A percentile compares a stretch with the other conserved stretches of the same genome.
phyloP scores from a whole-genome alignment of 106 monocot species.

The Acanthochlamys bracteata region DNA sequence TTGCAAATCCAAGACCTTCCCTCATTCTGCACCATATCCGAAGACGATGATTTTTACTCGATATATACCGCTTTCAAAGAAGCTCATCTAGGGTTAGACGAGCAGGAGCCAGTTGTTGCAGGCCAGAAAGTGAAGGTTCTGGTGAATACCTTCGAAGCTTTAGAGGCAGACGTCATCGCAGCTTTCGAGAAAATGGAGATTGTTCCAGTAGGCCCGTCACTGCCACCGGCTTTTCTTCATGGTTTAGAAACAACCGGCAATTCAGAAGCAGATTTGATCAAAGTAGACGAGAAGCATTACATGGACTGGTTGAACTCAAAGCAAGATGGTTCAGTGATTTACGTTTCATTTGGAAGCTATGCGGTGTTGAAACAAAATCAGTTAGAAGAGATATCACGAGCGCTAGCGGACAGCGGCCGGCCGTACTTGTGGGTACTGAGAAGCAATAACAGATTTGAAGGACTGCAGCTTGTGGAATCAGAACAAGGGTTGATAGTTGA shows the following conservation, averaged over 20 bases:
- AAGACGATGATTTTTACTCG: background rate
- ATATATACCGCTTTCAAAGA: background rate
- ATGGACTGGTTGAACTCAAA: conserved; percentile 46
- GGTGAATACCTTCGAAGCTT: conserved; percentile 36
- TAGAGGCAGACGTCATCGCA: conserved; percentile 17
- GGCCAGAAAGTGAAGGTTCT: conserved; percentile 11
- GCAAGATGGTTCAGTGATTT: conserved; percentile 31
- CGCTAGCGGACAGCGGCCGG: conserved; percentile 26
- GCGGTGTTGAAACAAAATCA: conserved; percentile 20
- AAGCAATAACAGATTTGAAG: conserved; percentile 25
- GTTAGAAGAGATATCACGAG: conserved; percentile 27
- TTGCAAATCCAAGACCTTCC: conserved; percentile 15
- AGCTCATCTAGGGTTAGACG: background rate
- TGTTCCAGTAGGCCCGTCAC: conserved; percentile 22
- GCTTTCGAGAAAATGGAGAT: conserved; percentile 2
- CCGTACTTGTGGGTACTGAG: conserved; percentile 48
- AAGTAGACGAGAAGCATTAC: conserved; percentile 24
- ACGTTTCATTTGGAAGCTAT: conserved; percentile 47
- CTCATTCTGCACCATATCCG: background rate
- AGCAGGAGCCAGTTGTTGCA: background rate
- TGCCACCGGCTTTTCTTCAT: conserved; percentile 1
- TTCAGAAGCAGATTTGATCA: conserved; percentile 10
- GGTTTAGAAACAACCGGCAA: background rate
- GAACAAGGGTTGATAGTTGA: conserved; percentile 29
- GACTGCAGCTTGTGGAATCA: background rate